phyloP scores from a whole-genome alignment of 331 rosid genomes.

The Acacia concinna region DNA sequence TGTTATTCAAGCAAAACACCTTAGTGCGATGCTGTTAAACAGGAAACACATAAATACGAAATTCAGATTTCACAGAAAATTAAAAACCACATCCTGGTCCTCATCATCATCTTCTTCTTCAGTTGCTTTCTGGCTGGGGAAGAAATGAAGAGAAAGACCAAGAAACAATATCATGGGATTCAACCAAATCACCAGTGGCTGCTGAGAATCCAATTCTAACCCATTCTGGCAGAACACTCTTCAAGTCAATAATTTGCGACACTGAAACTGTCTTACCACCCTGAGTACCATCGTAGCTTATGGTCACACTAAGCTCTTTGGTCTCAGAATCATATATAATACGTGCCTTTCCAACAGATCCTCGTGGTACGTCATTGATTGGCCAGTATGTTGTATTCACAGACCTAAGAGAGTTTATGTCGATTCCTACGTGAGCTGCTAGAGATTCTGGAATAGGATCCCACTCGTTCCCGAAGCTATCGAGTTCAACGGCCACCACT shows the following conservation, averaged over 20 bases:
- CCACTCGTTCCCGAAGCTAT: constrained; percentile 36
- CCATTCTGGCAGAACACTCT: constrained; percentile 21
- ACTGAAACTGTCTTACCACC: neutral
- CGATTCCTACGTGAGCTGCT: constrained; percentile 49
- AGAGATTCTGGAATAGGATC: constrained; percentile 28
- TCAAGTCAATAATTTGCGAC: constrained; percentile 22
- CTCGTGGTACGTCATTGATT: constrained; percentile 15
- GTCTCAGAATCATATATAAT: constrained; percentile 36
- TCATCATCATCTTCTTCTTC: neutral
- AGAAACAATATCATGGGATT: constrained; percentile 33
- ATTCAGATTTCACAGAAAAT: neutral
- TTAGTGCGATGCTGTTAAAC: neutral
- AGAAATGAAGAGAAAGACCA: constrained; percentile 49
- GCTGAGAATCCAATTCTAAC: constrained; percentile 48
- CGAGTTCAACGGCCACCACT: constrained; percentile 55
- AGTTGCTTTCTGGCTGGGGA: neutral
- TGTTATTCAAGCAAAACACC: neutral
- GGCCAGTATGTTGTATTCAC: constrained; percentile 26
- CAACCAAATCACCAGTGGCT: constrained; percentile 35
- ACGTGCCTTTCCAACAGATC: constrained; percentile 37
- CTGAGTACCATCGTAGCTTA: neutral
- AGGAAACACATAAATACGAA: neutral
- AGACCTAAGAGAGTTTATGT: constrained; percentile 45
- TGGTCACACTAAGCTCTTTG: constrained; percentile 21
- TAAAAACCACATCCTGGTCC: neutral